Evolutionary conservation across 805 yeast species (phyloP).

Genomic region (Saccharomyces mikatae): DNA sequence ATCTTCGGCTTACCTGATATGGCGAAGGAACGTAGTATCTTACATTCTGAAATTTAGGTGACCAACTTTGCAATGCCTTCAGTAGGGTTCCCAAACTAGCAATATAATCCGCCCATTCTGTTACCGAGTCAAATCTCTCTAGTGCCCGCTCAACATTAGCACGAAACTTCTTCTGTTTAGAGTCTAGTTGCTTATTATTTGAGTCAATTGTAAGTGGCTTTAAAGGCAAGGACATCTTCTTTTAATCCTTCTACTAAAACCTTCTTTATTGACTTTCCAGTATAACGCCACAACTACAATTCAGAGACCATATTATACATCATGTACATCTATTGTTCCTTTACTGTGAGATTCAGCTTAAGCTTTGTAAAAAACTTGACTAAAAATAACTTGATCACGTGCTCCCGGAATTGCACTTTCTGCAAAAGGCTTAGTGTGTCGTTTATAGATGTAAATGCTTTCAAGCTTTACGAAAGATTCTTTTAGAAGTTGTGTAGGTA

Average conservation of each 20-base stretch:
- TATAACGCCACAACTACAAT: neutral
- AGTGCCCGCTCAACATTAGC: conserved; percentile 68
- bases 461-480: neutral
- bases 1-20: conserved; percentile 54
- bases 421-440: neutral
- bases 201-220: conserved; percentile 28
- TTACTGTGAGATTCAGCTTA: neutral
- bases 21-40: conserved; percentile 60
- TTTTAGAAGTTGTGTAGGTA: neutral
- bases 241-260: neutral
- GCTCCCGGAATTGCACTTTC: neutral
- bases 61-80: conserved; percentile 54
- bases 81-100: conserved; percentile 75
- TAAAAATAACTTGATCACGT: neutral
- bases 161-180: conserved; percentile 62
- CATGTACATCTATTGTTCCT: neutral
- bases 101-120: conserved; percentile 98
- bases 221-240: conserved; percentile 28
- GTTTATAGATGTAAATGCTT: neutral
- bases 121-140: conserved; percentile 66
- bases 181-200: conserved; percentile 32
- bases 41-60: conserved; percentile 31
- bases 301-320: neutral
- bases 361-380: neutral
- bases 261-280: neutral